Evolutionary conservation across 305 asterid genomes (phyloP).

Genomic region (Solanum aculeatissimum): DNA sequence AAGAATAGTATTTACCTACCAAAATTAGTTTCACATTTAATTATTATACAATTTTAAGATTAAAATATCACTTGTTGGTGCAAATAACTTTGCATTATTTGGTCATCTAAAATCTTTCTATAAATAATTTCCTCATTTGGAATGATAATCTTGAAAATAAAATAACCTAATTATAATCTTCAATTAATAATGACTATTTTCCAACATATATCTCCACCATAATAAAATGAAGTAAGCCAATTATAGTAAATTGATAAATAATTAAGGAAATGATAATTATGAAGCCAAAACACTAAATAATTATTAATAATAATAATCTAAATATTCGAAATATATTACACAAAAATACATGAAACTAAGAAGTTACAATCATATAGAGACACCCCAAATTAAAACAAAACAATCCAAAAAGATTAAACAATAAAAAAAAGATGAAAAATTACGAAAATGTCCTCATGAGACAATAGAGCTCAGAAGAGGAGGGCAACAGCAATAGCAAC

Average conservation of each 20-base stretch:
- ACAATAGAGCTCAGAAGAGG: conserved; percentile 12
- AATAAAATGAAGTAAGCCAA: background rate
- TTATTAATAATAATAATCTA: background rate
- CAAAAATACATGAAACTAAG: background rate
- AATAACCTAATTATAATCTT: background rate
- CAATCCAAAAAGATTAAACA: background rate
- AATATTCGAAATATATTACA: background rate
- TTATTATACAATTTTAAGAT: background rate
- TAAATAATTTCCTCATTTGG: background rate
- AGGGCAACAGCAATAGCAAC: conserved; percentile 32
- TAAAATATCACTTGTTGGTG: background rate
- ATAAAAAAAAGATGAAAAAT: background rate
- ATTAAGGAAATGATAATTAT: background rate
- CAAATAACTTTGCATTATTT: background rate
- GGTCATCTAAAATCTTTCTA: background rate
- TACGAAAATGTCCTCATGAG: background rate
- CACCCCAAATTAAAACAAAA: background rate
- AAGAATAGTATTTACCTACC: background rate
- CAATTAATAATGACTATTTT: background rate
- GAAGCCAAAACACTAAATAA: background rate
- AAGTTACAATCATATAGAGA: background rate
- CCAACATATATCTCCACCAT: background rate
- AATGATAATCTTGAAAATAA: background rate
- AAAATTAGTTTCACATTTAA: background rate
- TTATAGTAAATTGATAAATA: no score